Evolutionary conservation across 163 green algal species (phyloP).

Genomic region (Volvox carteri): DNA sequence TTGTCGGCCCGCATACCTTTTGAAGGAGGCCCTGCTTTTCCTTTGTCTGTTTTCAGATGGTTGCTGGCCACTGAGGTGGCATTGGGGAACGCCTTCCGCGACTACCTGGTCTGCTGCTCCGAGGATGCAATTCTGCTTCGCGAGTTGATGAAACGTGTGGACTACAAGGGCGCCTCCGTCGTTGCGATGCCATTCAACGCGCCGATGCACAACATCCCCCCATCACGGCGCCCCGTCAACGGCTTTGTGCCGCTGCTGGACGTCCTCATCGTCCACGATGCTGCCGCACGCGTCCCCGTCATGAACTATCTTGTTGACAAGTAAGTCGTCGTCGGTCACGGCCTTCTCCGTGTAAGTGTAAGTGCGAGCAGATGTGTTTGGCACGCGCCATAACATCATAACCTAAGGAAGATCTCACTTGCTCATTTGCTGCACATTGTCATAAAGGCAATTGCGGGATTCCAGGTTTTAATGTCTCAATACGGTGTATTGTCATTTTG

Average conservation of each 20-base stretch:
- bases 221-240: background rate
- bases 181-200: constrained; percentile 2
- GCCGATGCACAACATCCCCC: constrained; percentile 48
- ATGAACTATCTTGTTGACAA: constrained; percentile 54
- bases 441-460: no score
- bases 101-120: constrained; percentile 41
- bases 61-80: constrained; percentile 50
- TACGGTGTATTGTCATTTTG: no score
- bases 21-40: no score
- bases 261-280: constrained; percentile 58
- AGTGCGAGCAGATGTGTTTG: no score
- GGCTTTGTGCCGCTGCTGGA: constrained; percentile 54
- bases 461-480: no score
- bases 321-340: no score
- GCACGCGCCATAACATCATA: no score
- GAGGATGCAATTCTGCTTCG: constrained; percentile 57
- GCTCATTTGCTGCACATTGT: no score
- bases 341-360: no score
- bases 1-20: no score
- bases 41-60: no score
- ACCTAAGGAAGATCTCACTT: no score
- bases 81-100: background rate
- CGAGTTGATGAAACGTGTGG: background rate
- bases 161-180: background rate
- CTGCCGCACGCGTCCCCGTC: background rate